phyloP scores from a whole-genome alignment of 2,329 filamentous ascomycete genomes.

The Colletotrichum sp. region DNA sequence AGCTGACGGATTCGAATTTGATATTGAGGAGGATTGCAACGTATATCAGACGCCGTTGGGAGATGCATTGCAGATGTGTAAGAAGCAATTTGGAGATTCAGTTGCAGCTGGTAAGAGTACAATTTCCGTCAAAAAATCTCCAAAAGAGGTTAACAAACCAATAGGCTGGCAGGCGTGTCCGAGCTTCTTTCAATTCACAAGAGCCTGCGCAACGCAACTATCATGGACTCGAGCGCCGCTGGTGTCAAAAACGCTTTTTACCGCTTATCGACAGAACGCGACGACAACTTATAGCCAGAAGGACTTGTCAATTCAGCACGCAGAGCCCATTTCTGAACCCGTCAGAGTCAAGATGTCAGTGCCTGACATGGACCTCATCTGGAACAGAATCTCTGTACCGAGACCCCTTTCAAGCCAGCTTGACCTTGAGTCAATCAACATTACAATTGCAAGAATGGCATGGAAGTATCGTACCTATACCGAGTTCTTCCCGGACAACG shows the following conservation, averaged over 20 bases:
- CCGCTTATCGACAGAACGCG: conserved; percentile 20
- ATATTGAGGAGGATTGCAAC: conserved; percentile 17
- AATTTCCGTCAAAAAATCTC: too few species aligned
- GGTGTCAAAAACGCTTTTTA: conserved; percentile 21
- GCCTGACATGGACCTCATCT: conserved; percentile 17
- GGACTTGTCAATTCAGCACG: conserved; percentile 24
- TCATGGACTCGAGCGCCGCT: conserved; percentile 17
- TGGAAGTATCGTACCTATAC: conserved; percentile 26
- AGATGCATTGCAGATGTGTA: conserved; percentile 25
- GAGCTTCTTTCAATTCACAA: conserved; percentile 2
- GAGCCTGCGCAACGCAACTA: conserved; percentile 4
- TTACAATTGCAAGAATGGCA: conserved; percentile 19
- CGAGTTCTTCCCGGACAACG: conserved; percentile 25
- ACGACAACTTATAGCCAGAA: conserved; percentile 23
- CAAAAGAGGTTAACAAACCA: neutral
- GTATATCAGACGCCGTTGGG: conserved; percentile 15
- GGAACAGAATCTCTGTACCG: conserved; percentile 17
- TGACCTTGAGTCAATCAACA: conserved; percentile 20
- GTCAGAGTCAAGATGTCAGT: conserved; percentile 1
- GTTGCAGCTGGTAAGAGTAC: conserved; percentile 19
- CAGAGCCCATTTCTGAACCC: neutral
- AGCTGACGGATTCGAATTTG: neutral
- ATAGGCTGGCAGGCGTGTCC: conserved; percentile 25
- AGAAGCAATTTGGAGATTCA: conserved; percentile 19
- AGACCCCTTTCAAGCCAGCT: neutral